Base-by-base conservation (phyloP, 2,329 filamentous ascomycete species). In the Colletotrichum sansevieriae region DNA sequence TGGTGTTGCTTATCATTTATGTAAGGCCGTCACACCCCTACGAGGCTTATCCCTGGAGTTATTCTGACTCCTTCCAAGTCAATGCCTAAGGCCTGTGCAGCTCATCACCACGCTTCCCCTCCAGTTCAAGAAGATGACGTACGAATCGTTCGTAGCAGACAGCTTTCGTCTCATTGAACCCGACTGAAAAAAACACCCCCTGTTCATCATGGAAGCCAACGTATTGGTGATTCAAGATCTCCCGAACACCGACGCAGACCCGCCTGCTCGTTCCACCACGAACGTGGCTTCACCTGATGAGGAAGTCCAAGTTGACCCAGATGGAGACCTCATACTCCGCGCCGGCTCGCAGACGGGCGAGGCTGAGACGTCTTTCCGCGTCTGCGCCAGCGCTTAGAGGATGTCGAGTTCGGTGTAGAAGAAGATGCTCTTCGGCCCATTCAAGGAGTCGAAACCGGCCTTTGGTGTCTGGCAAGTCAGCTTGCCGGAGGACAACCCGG, bases 351-450 rank as follows among this genome's bases (percentile, higher is more conserved):
- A 68, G 20, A 52, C 39, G 9, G 20, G 3, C n/a, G 12, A 20
- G 2, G 11, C 52, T 18, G 46, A 55, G 18, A 25, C 9, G 18
- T 41, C 37, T 2, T 68, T 70, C 39, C 57, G 39, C n/a, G 68
- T 68, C 18, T 70, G 64, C 59, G 39, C 64, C 18, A 64, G 46
- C 25, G 47, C 64, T 7, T 0, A 64, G 52, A 59, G 68, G 4
- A 65, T 64, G 7, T 59, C 64, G 6, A 55, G 15, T 68, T 54
- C 15, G 4, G 47, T 70, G 3, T 70, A 64, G 58, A 63, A 68
- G 54, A 63, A 35, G 41, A 70, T 70, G 68, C 64, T 70, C 33
- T 68, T 63, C 12, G 68, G 64, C 5, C 52, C 52, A 8, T 70
- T 68, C 52, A 59, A 37, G 6, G 68, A 70, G 22, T 58, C 68